Percentiles rank a stretch among this genome's conserved stretches.
phyloP scores from a whole-genome alignment of 2,329 filamentous ascomycete species.

The Penicillium oxalicum region DNA sequence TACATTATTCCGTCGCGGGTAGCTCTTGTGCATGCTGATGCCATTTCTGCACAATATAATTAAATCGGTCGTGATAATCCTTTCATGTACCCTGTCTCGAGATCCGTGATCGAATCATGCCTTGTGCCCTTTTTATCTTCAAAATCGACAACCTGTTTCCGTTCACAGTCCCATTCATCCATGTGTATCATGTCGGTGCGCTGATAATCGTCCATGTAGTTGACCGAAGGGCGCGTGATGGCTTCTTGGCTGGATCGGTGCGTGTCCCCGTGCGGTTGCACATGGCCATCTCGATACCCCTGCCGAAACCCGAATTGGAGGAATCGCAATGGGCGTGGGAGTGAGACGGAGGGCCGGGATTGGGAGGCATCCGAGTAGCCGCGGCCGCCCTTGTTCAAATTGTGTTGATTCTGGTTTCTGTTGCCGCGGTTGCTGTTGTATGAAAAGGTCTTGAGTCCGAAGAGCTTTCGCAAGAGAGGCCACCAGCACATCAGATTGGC shows the following conservation, averaged over 20 bases:
- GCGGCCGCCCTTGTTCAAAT: conserved; percentile 15
- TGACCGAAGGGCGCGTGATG: conserved; percentile 12
- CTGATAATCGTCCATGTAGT: conserved; percentile 8
- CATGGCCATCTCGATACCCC: neutral
- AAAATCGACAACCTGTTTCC: neutral
- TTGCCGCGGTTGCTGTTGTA: conserved; percentile 23
- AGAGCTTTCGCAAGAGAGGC: conserved; percentile 27
- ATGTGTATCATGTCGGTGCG: conserved; percentile 10
- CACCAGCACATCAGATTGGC: conserved; percentile 40
- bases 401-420: conserved; percentile 6
- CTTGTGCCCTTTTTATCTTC: conserved; percentile 7
- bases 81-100: neutral
- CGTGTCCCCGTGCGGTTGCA: neutral
- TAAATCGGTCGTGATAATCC: neutral
- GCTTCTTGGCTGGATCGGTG: conserved; percentile 16
- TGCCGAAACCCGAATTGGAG: conserved; percentile 8
- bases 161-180: conserved; percentile 10
- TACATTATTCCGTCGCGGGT: too few species aligned
- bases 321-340: conserved; percentile 11
- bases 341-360: conserved; percentile 18
- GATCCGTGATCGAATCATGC: neutral
- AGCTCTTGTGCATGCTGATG: too few species aligned
- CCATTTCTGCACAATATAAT: too few species aligned
- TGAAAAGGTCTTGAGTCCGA: conserved; percentile 25
- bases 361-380: conserved; percentile 14